These are phyloP conservation scores for Quercus phellos DNA, from an alignment of 331 rosid species.

Conservation along the genomic window DNA sequence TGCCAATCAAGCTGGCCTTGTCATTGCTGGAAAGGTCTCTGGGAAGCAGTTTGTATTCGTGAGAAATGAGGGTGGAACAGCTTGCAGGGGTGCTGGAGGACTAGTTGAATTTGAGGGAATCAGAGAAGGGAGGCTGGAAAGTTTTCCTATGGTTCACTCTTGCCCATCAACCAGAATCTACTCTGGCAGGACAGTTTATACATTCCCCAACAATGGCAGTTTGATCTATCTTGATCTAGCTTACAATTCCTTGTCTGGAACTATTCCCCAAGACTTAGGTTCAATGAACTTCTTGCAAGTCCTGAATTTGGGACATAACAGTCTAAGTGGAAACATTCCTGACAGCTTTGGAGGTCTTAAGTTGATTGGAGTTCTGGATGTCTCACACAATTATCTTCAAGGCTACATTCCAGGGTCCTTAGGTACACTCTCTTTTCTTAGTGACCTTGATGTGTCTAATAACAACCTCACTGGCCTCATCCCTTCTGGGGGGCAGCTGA, in stretches of 20 bases:
- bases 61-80: constrained; percentile 75
- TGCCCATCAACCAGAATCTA: constrained; percentile 56
- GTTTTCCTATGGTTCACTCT: constrained; percentile 58
- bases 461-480: constrained; percentile 56
- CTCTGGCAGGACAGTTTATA: constrained; percentile 50
- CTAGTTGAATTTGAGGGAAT: constrained; percentile 65
- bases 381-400: constrained; percentile 56
- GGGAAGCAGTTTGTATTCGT: constrained; percentile 71
- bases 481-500: constrained; percentile 75
- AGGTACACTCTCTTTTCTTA: constrained; percentile 58
- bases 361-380: constrained; percentile 60
- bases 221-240: constrained; percentile 62
- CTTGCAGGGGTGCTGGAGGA: constrained; percentile 81
- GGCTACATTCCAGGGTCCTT: constrained; percentile 62
- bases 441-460: constrained; percentile 71
- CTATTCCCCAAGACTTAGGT: constrained; percentile 51
- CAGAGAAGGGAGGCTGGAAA: constrained; percentile 47
- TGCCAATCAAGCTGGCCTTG: constrained; percentile 50
- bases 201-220: constrained; percentile 43
- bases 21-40: constrained; percentile 48
- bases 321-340: constrained; percentile 52
- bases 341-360: constrained; percentile 51
- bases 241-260: constrained; percentile 56
- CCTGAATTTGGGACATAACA: constrained; percentile 66
- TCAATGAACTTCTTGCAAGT: constrained; percentile 48